Evolutionary conservation across 2,329 filamentous ascomycete genomes (phyloP).

Genomic region (Juglanconis sp.): DNA sequence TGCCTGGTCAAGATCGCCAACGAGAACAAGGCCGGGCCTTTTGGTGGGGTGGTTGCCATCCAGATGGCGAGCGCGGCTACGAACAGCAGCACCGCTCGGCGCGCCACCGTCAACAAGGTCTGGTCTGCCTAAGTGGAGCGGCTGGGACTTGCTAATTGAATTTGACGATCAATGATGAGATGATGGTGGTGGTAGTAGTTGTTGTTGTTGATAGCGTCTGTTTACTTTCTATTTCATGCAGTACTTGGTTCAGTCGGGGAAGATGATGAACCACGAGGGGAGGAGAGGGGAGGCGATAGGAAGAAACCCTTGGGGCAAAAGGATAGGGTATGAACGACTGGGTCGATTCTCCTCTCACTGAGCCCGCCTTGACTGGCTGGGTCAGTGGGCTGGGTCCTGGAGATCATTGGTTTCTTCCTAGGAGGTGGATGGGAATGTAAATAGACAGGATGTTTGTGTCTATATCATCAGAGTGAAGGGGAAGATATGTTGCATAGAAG

Average conservation of each 20-base stretch:
- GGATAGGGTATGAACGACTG: conserved; percentile 16
- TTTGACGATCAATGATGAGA: neutral
- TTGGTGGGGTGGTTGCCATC: conserved; percentile 38
- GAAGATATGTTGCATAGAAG: neutral
- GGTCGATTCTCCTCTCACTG: conserved; percentile 14
- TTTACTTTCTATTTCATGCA: neutral
- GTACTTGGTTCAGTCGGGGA: neutral
- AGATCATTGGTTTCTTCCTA: neutral
- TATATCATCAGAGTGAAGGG: neutral
- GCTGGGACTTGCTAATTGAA: neutral
- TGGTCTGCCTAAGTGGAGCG: neutral
- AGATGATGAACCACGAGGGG: neutral
- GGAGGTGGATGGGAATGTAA: neutral
- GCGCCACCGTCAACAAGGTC: neutral
- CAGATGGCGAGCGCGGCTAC: conserved; percentile 30
- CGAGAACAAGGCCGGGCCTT: conserved; percentile 36
- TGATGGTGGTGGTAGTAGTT: neutral
- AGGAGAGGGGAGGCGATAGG: too few species aligned
- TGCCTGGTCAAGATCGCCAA: conserved; percentile 44
- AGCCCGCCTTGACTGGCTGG: neutral
- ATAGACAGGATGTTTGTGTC: neutral
- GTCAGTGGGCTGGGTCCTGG: conserved; percentile 1
- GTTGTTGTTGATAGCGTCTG: neutral
- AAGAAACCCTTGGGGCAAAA: neutral
- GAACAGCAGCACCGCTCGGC: conserved; percentile 4